phyloP scores from a whole-genome alignment of 257 asterid species.

The Lycium ferocissimum region DNA sequence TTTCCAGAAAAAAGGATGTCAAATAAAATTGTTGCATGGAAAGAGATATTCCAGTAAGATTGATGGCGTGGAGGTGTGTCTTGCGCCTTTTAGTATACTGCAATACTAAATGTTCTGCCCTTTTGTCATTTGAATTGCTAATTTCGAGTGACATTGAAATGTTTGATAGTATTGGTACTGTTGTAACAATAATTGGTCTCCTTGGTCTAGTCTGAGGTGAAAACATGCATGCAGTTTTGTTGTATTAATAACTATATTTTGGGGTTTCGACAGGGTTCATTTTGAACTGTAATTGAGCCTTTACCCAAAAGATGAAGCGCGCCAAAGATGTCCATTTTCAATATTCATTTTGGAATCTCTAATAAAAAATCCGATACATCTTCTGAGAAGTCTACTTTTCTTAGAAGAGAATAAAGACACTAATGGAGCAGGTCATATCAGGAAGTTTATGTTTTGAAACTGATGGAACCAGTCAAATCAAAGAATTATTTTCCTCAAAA shows the following conservation, averaged over 20 bases:
- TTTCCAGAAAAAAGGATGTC: constrained; percentile 82
- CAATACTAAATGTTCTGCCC: neutral
- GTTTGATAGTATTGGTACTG: constrained; percentile 13
- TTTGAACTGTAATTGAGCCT: neutral
- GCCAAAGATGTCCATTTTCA: neutral
- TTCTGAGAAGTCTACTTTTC: neutral
- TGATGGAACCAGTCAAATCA: neutral
- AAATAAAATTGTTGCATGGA: constrained; percentile 66
- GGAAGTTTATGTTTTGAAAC: neutral
- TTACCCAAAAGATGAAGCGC: neutral
- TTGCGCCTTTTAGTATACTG: constrained; percentile 9
- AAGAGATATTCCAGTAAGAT: constrained; percentile 87
- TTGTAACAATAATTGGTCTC: constrained; percentile 2
- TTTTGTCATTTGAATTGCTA: neutral
- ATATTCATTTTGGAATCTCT: neutral
- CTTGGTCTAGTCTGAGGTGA: neutral
- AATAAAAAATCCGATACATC: neutral
- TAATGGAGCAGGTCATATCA: neutral
- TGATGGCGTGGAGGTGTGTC: constrained; percentile 83
- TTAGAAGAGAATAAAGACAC: neutral
- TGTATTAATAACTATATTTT: neutral
- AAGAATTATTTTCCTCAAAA: neutral
- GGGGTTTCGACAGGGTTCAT: neutral
- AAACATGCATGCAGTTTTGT: constrained; percentile 14
- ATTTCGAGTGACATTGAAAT: neutral